Evolutionary conservation across 768 basidiomycete genomes (phyloP), one percentile per base, ranked within the genome.

Genomic region (Tephrocybe sp.): DNA sequence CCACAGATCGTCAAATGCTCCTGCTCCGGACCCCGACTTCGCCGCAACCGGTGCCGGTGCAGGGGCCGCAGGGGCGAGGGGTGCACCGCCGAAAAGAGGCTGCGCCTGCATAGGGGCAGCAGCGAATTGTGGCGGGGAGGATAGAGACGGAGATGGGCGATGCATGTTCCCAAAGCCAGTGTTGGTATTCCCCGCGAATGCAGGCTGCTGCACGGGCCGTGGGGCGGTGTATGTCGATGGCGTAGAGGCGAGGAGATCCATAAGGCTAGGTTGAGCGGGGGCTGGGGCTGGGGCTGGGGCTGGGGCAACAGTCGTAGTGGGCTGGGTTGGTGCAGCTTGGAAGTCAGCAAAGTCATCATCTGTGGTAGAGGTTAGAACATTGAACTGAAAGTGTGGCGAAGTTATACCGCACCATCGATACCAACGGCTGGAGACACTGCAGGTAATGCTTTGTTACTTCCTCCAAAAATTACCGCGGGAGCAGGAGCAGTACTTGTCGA

Each of bases 1-100:
- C 89, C 90, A 97, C 57, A 97, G 66, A 64, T 97, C 94, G 55
- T 94, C 94, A 62, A 96, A 97, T 61, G 83, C 85, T 50, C 78
- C 70, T 22, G 16, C 51, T 23, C 61, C 60, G 33, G 83, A 59
- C 61, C 77, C 64, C 61, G 73, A 64, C 14, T 71, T 63, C 13
- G 70, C 65, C 57, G 58, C 51, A 17, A 11, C 35, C 11, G 58
- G 49, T 46, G 61, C 61, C 48, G 45, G 52, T 40, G 51, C 45
- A n/a, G 50, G 38, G 16, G 59, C 59, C n/a, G 66, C 64, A 46
- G 74, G 70, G 35, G 66, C 61, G 58, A 73, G 65, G 9, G 72
- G 55, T 8, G 66, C 56, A 26, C 60, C 59, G 4, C 68, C 69
- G 47, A 73, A 73, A 7, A 65, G 48, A 17, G 58, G 51, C 38